Evolutionary conservation across 345 rosid species (phyloP).

Genomic region (Acer yangbiense): DNA sequence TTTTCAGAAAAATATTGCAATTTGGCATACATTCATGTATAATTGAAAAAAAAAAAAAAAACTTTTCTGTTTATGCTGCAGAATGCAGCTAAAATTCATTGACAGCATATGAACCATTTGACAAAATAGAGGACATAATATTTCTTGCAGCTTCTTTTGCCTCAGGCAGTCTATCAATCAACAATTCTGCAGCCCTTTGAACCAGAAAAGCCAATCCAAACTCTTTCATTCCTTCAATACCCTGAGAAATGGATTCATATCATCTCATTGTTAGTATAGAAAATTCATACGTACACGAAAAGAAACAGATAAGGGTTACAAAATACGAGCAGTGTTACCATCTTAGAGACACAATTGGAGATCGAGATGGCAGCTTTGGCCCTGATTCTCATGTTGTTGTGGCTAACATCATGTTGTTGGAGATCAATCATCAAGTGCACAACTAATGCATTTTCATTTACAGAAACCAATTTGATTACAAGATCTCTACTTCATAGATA

Average conservation of each 20-base stretch:
- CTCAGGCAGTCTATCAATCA: constrained; percentile 84
- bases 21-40: no score
- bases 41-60: no score
- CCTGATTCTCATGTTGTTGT: constrained; percentile 66
- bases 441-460: no score
- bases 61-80: no score
- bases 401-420: constrained; percentile 41
- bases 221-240: constrained; percentile 55
- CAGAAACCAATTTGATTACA: no score
- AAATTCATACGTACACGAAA: not conserved
- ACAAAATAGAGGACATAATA: constrained; percentile 26
- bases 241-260: constrained; percentile 30
- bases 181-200: constrained; percentile 58
- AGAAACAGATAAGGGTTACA: not conserved
- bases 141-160: constrained; percentile 89
- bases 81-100: no score
- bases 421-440: no score
- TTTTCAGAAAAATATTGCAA: no score
- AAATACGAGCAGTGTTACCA: constrained; percentile 41
- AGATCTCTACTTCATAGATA: no score
- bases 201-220: constrained; percentile 57
- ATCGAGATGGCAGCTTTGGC: constrained; percentile 76
- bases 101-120: no score
- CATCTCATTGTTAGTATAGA: not conserved
- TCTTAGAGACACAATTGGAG: constrained; percentile 58